phyloP scores from a whole-genome alignment of 768 basidiomycete species.

The Boletus vermiculosoides region DNA sequence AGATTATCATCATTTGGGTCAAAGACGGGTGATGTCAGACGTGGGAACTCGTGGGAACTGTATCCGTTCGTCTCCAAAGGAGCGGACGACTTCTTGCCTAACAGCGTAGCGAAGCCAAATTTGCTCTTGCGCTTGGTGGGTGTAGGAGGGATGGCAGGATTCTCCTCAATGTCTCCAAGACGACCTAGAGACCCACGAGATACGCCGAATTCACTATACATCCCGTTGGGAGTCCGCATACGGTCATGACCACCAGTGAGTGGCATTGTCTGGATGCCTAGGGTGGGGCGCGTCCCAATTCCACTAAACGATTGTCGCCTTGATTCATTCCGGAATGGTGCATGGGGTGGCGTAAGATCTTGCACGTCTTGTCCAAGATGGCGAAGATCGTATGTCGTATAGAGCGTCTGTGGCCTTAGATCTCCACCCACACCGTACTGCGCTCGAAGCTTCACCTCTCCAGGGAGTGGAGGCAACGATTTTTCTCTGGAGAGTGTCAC shows the following conservation, averaged over 20 bases:
- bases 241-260: conserved; percentile 36
- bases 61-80: conserved; percentile 34
- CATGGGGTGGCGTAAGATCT: conserved; percentile 60
- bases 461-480: conserved; percentile 74
- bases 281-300: conserved; percentile 53
- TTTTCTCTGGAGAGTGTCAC: conserved; percentile 56
- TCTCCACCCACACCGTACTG: conserved; percentile 39
- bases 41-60: conserved; percentile 47
- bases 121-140: conserved; percentile 67
- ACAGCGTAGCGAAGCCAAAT: conserved; percentile 64
- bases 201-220: conserved; percentile 73
- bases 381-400: conserved; percentile 57
- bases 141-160: conserved; percentile 30
- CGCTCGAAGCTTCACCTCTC: conserved; percentile 44
- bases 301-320: conserved; percentile 81
- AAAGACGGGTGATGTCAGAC: conserved; percentile 42
- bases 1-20: conserved; percentile 51
- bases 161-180: conserved; percentile 32
- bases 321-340: conserved; percentile 59
- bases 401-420: conserved; percentile 62
- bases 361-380: conserved; percentile 42
- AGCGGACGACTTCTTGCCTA: conserved; percentile 53
- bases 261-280: conserved; percentile 53
- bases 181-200: conserved; percentile 58
- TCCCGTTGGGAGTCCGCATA: conserved; percentile 32